Percentiles rank a stretch among this genome's conserved stretches.
Conservation (phyloP, 192 early-diverging fungal species). For the Backusella australiensis region DNA sequence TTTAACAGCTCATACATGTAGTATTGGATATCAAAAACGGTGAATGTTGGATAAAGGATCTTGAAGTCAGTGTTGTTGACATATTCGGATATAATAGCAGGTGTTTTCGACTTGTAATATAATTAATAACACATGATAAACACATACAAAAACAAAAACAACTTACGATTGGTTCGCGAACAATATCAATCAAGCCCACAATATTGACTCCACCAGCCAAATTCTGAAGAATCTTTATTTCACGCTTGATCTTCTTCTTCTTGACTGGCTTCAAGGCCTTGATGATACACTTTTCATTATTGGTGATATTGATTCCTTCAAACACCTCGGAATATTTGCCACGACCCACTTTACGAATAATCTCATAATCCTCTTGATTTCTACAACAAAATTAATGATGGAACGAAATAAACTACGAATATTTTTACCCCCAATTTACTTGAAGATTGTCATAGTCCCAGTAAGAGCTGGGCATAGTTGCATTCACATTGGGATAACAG, state of each 20-base stretch:
- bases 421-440: slow-evolving; percentile 83
- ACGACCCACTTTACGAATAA: slow-evolving; percentile 95
- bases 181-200: slow-evolving; percentile 89
- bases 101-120: slow-evolving; percentile 79
- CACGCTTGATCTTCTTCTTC: slow-evolving; percentile 99
- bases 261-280: slow-evolving; percentile 99
- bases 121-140: neutral
- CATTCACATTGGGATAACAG: slow-evolving; percentile 89
- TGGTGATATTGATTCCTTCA: slow-evolving; percentile 93
- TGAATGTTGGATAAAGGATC: slow-evolving; percentile 90
- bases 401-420: too few relatives aligned
- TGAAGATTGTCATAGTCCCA: slow-evolving; percentile 97
- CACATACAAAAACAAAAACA: neutral
- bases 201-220: slow-evolving; percentile 93
- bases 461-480: slow-evolving; percentile 78
- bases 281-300: slow-evolving; percentile 90
- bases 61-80: slow-evolving; percentile 99
- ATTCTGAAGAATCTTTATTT: slow-evolving; percentile 99
- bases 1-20: slow-evolving; percentile 97
- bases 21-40: slow-evolving; percentile 93
- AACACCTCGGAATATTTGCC: slow-evolving; percentile 99
- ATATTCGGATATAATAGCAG: slow-evolving; percentile 94
- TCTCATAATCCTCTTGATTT: slow-evolving; percentile 95
- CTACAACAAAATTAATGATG: neutral
- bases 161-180: slow-evolving; percentile 86